These are phyloP conservation scores for Cadophora sp. DNA, from an alignment of 2,329 filamentous ascomycete species.

Conservation along the genomic window DNA sequence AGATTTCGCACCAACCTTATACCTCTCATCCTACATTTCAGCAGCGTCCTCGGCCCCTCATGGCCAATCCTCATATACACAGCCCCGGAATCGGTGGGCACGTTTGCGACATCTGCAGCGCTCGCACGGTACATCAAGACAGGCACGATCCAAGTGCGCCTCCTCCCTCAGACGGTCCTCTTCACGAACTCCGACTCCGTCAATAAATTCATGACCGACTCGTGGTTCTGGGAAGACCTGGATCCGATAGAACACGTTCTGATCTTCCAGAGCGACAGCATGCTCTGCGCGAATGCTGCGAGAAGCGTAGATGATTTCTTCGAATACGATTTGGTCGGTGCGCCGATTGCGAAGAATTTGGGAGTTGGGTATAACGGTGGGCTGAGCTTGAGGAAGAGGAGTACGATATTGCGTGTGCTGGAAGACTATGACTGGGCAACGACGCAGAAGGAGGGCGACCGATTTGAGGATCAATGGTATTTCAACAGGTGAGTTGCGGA, in stretches of 20 bases:
- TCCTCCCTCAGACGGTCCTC: constrained; percentile 47
- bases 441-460: constrained; percentile 33
- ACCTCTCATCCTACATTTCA: constrained; percentile 50
- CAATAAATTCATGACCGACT: constrained; percentile 43
- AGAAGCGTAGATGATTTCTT: constrained; percentile 47
- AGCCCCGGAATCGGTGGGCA: constrained; percentile 38
- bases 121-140: constrained; percentile 48
- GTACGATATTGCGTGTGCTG: constrained; percentile 44
- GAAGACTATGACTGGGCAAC: constrained; percentile 39
- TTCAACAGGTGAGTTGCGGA: constrained; percentile 37
- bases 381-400: constrained; percentile 48
- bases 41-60: constrained; percentile 49
- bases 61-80: constrained; percentile 56
- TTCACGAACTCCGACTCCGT: constrained; percentile 45
- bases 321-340: constrained; percentile 48
- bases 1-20: constrained; percentile 46
- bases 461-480: constrained; percentile 44
- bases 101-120: constrained; percentile 46
- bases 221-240: constrained; percentile 47
- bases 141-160: constrained; percentile 48
- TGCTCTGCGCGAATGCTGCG: constrained; percentile 46
- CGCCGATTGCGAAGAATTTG: constrained; percentile 41
- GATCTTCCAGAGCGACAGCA: constrained; percentile 48
- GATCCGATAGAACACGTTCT: constrained; percentile 45
- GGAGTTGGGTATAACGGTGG: constrained; percentile 47